Percentiles rank a stretch among this genome's conserved stretches.
Evolutionary conservation across 805 yeast species (phyloP).

Genomic region (Tetrapisispora fleetii): DNA sequence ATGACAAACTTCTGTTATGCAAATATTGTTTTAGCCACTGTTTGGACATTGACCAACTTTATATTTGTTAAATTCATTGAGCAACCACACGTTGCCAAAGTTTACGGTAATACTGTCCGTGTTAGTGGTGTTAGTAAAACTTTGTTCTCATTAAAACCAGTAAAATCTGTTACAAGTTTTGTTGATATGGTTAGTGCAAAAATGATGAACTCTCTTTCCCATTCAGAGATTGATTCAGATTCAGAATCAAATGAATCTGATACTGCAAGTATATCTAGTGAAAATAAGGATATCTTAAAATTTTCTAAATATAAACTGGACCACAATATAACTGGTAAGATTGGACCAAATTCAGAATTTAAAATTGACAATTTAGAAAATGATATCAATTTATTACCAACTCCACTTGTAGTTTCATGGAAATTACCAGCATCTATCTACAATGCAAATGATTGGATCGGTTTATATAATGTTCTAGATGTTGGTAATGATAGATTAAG

Average conservation of each 20-base stretch:
- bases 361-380: constrained; percentile 22
- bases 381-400: constrained; percentile 26
- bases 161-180: constrained; percentile 28
- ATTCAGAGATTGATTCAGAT: constrained; percentile 2
- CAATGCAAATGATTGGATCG: constrained; percentile 61
- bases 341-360: constrained; percentile 22
- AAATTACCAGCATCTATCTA: constrained; percentile 38
- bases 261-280: background rate
- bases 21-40: constrained; percentile 41
- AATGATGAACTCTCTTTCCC: constrained; percentile 10
- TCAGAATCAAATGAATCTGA: background rate
- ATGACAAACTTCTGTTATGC: constrained; percentile 44
- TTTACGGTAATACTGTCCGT: constrained; percentile 60
- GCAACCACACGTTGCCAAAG: constrained; percentile 63
- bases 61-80: constrained; percentile 65
- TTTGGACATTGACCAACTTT: constrained; percentile 61
- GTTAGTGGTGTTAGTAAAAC: constrained; percentile 43
- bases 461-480: constrained; percentile 54
- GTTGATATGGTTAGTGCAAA: constrained; percentile 34
- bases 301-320: background rate
- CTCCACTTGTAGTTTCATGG: constrained; percentile 47
- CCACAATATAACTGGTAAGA: constrained; percentile 1
- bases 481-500: constrained; percentile 45
- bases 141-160: constrained; percentile 28
- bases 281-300: background rate